Evolutionary conservation across 345 rosid genomes (phyloP), one percentile per base, ranked within the genome.

Genomic region (Camelina neglecta): DNA sequence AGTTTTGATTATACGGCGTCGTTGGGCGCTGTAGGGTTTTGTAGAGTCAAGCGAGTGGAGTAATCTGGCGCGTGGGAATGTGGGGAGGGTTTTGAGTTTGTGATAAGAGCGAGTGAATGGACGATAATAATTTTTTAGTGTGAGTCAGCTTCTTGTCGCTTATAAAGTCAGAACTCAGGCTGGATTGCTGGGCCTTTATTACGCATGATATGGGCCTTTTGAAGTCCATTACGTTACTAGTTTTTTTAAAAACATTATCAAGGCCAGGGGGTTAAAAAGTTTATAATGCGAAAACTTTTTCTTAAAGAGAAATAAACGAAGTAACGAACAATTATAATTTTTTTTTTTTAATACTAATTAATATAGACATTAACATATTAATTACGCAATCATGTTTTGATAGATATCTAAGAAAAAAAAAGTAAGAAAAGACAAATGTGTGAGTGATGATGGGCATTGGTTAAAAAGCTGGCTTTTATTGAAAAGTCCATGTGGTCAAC

Each of bases 61-160:
- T 63, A 51, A 7, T 3, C 2, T 10, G 58, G 58, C 53, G 73
- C 62, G 81, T 77, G 76, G 23, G 11, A 5, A n/a, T 12, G n/a
- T 15, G 1, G 33, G 39, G 13, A 8, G 4, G 63, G 48, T 50
- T 77, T 72, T 24, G 79, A 73, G 41, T 59, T 59, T 60, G 26
- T 51, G 81, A 78, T 78, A 66, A 78, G 81, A 72, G 81, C 81
- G 77, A 78, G 77, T 64, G 77, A 59, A 66, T 72, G 77, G 77
- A 65, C 47, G 68, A 65, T 57, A 66, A 56, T 53, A 23, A 38
- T 11, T 29, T 29, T 29, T 29, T 29, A 29, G 31, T 29, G 38
- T 65, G 64, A 18, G 72, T 71, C 65, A 62, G 70, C 70, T 21
- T 56, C 42, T 24, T 49, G 62, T 54, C 55, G 51, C 67, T 36